Conservation (phyloP, 176 grass and related monocot species). For the Poa pratensis region DNA sequence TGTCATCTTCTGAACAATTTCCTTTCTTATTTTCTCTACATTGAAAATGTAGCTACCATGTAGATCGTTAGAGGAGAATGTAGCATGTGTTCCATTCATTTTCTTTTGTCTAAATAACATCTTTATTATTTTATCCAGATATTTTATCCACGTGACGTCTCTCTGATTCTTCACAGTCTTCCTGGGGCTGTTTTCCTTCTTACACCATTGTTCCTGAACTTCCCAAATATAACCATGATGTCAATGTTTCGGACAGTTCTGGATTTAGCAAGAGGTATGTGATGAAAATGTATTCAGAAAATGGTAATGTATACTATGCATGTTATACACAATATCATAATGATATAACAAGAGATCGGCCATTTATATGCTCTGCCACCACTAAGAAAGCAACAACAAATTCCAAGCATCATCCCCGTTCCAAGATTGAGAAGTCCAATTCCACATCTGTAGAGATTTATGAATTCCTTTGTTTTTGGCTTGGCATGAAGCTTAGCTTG, state of each 20-base stretch:
- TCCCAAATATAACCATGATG: slow-evolving; percentile 56
- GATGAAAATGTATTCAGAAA: slow-evolving; percentile 29
- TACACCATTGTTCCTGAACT: slow-evolving; percentile 69
- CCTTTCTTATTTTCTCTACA: slow-evolving; percentile 5
- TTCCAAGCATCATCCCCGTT: background rate
- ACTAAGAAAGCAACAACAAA: background rate
- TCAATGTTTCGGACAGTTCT: slow-evolving; percentile 58
- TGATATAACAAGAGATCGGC: background rate
- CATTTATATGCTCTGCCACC: background rate
- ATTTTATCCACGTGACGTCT: slow-evolving; percentile 76
- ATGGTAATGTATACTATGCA: background rate
- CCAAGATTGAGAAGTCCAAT: background rate
- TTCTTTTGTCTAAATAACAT: slow-evolving; percentile 34
- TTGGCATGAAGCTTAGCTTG: slow-evolving; percentile 6
- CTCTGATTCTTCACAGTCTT: slow-evolving; percentile 78
- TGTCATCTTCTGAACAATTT: slow-evolving; percentile 5
- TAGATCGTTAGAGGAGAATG: slow-evolving; percentile 29
- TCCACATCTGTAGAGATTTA: background rate
- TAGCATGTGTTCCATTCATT: slow-evolving; percentile 28
- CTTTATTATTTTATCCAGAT: slow-evolving; percentile 64
- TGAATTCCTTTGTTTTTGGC: slow-evolving; percentile 21
- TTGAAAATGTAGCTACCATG: slow-evolving; percentile 22
- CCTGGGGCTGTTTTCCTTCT: slow-evolving; percentile 74
- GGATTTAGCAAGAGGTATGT: slow-evolving; percentile 76
- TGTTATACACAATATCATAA: background rate